These are phyloP conservation scores for Dothidotthia symphoricarpi DNA, from an alignment of 2,329 filamentous ascomycete species.

Conservation along the genomic window DNA sequence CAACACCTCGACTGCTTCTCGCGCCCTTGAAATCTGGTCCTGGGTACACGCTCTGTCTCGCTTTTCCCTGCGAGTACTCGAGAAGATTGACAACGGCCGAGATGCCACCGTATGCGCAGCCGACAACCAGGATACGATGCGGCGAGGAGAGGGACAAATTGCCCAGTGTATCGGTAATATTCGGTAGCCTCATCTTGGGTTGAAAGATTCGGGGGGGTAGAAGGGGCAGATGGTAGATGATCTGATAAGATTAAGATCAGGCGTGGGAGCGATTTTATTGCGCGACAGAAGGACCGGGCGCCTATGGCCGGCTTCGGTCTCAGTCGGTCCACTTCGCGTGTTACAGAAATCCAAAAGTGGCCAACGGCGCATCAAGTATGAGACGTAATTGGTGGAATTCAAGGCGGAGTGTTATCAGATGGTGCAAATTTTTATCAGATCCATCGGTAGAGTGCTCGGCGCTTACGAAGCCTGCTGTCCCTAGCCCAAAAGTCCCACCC, in stretches of 20 bases:
- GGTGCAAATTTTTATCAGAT: slow-evolving; percentile 23
- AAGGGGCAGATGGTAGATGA: slow-evolving; percentile 23
- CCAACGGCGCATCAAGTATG: too few species aligned
- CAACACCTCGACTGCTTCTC: slow-evolving; percentile 54
- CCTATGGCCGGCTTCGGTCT: slow-evolving; percentile 4
- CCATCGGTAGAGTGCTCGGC: slow-evolving; percentile 14
- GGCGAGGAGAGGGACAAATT: slow-evolving; percentile 32
- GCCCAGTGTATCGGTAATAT: slow-evolving; percentile 23
- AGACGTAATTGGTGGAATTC: slow-evolving; percentile 4
- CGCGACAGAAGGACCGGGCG: slow-evolving; percentile 17
- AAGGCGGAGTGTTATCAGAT: slow-evolving; percentile 15
- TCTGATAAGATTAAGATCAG: slow-evolving; percentile 41
- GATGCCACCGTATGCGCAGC: slow-evolving; percentile 71
- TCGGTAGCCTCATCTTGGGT: slow-evolving; percentile 32
- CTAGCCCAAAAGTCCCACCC: too few species aligned
- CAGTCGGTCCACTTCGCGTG: slow-evolving; percentile 1
- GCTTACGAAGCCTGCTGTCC: too few species aligned
- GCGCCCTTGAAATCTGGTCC: slow-evolving; percentile 38
- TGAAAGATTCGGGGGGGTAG: slow-evolving; percentile 2
- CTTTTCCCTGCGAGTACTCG: slow-evolving; percentile 60
- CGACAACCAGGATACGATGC: slow-evolving; percentile 60
- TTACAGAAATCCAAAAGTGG: too few species aligned
- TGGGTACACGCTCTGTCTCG: slow-evolving; percentile 47
- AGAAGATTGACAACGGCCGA: slow-evolving; percentile 65
- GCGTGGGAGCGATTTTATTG: slow-evolving; percentile 18